Evolutionary conservation across 495 filamentous ascomycete genomes (phyloP), one percentile per base, ranked within the genome.

Genomic region (Terfezia boudieri): DNA sequence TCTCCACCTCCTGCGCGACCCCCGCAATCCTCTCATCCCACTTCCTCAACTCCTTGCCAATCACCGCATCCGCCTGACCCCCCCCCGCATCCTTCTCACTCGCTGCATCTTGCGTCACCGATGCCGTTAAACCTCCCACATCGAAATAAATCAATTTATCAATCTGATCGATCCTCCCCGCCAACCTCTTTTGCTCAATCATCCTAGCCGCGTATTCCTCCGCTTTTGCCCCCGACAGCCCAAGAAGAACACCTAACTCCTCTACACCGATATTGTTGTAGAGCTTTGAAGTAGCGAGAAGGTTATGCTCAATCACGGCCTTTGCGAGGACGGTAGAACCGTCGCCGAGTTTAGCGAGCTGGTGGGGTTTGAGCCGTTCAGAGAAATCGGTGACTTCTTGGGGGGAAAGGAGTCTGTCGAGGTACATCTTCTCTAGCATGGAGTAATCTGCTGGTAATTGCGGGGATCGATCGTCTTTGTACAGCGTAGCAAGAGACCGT

Each of bases 391-490:
- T 75, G 16, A 95, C 86, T 67, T 98, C 90, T 17, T 75, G 77
- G 3, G 81, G 76, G 8, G 73, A 75, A 12, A 98, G 72, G 4
- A 98, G 71, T 6, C 90, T 78, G 67, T 96, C 86, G 32, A 98
- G 75, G 66, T 93, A 92, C 78, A 98, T 95, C 70, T 96, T 96
- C 72, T 96, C 92, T 20, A 98, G 71, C 53, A 98, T 95, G 46
- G 76, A 73, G 61, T 82, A 89, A 66, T 95, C 85, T 9, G 55
- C 57, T 8, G 82, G 78, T 3, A 88, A 75, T 49, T 78, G 75
- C 2, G 75, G 69, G 0, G 84, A 76, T 17, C 90, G 78, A 50
- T 96, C 92, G 63, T 98, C 90, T 67, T 94, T 95, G 73, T 94
- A 95, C 8, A 98, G 71, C 54, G 80, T 80, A 3, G 79, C 83